Evolutionary conservation across 192 early-diverging fungal species (phyloP).

Genomic region (Dimargaris cristalligena): DNA sequence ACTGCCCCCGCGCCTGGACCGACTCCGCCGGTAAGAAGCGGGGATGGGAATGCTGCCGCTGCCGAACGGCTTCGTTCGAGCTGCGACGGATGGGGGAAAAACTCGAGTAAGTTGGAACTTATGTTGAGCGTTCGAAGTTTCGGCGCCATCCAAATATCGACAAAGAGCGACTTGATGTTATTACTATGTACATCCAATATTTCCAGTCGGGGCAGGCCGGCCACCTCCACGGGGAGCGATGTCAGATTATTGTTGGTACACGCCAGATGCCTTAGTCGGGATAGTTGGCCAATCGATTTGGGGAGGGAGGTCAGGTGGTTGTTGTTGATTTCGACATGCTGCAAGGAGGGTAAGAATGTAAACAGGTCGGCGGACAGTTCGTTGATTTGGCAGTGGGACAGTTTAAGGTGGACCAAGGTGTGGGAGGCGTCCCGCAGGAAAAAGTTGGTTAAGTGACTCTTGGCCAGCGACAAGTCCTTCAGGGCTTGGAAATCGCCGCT

Average conservation of each 20-base stretch:
- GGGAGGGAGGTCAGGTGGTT: conserved; percentile 58
- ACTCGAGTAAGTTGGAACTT: conserved; percentile 63
- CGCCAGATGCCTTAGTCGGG: conserved; percentile 33
- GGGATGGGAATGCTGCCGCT: not conserved
- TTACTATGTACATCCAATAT: conserved; percentile 60
- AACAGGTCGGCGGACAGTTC: conserved; percentile 43
- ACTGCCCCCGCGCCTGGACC: not conserved
- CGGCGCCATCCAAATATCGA: conserved; percentile 61
- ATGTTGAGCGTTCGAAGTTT: conserved; percentile 52
- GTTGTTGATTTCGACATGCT: conserved; percentile 43
- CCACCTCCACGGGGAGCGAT: conserved; percentile 49
- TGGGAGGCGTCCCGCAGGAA: conserved; percentile 28
- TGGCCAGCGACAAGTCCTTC: conserved; percentile 34
- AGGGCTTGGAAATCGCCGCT: conserved; percentile 40
- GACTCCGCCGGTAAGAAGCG: no score
- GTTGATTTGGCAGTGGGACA: conserved; percentile 53
- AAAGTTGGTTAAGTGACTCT: conserved; percentile 56
- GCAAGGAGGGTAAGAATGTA: conserved; percentile 32
- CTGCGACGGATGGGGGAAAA: conserved; percentile 51
- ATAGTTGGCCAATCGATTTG: conserved; percentile 33
- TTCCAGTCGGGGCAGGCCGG: conserved; percentile 37
- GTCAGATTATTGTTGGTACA: conserved; percentile 53
- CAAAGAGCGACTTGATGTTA: conserved; percentile 49
- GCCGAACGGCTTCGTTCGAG: conserved; percentile 4
- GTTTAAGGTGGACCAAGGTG: conserved; percentile 29